A percentile compares a stretch with the other conserved stretches of the same genome.
phyloP scores from a whole-genome alignment of 306 rosid genomes.

The Vachellia pachyceras region DNA sequence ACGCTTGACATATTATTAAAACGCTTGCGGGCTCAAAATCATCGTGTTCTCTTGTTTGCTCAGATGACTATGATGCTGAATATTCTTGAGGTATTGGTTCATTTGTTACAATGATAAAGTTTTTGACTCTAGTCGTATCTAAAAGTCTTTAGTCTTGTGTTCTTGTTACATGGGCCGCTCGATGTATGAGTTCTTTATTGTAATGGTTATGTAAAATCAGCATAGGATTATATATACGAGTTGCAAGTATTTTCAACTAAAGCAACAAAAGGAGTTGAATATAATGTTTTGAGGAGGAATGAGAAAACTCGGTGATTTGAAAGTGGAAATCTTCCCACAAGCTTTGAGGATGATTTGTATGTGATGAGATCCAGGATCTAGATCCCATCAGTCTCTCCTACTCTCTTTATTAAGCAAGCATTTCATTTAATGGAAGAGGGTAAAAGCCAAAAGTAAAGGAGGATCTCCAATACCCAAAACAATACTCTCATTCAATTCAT shows the following conservation, averaged over 20 bases:
- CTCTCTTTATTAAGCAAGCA: too few species aligned
- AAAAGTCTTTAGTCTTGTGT: slow-evolving; percentile 3
- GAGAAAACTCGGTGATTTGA: slow-evolving; percentile 21
- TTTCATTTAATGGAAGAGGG: too few species aligned
- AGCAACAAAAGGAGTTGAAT: slow-evolving; percentile 17
- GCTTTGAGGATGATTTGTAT: slow-evolving; percentile 19
- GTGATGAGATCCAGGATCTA: too few species aligned
- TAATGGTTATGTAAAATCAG: slow-evolving; percentile 22
- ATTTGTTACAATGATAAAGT: slow-evolving; percentile 12
- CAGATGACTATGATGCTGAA: slow-evolving; percentile 99
- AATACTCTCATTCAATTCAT: too few species aligned
- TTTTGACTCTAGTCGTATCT: slow-evolving; percentile 20
- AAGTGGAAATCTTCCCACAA: slow-evolving; percentile 27
- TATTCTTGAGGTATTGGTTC: slow-evolving; percentile 83
- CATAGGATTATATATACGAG: slow-evolving; percentile 8
- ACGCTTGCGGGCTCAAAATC: slow-evolving; percentile 88
- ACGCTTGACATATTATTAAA: slow-evolving; percentile 95
- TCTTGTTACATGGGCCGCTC: slow-evolving; percentile 10
- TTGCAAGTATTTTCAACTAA: neutral
- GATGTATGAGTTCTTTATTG: slow-evolving; percentile 27
- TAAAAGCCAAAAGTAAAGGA: too few species aligned
- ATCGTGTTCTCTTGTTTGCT: slow-evolving; percentile 95
- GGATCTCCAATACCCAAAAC: too few species aligned
- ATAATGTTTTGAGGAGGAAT: neutral
- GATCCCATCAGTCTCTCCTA: too few species aligned